Conservation (phyloP, 495 filamentous ascomycete genomes). For the Hypoxylon perforatum region DNA sequence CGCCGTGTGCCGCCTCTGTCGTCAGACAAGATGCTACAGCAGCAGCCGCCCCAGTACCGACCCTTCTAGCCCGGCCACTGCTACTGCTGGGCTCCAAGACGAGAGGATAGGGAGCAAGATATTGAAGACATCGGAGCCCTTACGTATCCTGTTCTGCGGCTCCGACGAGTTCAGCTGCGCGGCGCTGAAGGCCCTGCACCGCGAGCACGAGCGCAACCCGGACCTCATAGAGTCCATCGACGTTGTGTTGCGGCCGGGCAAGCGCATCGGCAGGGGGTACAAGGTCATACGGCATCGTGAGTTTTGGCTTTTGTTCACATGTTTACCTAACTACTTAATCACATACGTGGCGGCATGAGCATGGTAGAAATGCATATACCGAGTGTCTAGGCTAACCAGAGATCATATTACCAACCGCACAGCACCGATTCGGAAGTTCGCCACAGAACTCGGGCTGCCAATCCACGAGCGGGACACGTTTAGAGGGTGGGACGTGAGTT, state of each 20-base stretch:
- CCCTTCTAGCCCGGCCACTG: not conserved
- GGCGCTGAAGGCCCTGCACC: constrained; percentile 76
- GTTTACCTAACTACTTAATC: not conserved
- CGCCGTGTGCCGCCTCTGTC: not conserved
- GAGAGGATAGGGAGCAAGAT: not conserved
- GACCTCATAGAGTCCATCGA: constrained; percentile 81
- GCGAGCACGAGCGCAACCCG: constrained; percentile 64
- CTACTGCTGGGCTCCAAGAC: not conserved
- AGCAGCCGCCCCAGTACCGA: not conserved
- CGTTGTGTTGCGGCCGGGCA: constrained; percentile 84
- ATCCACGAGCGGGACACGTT: constrained; percentile 84
- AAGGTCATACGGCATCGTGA: constrained; percentile 77
- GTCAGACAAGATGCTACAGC: constrained; percentile 10
- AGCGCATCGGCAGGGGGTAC: constrained; percentile 76
- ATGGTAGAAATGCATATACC: constrained; percentile 2
- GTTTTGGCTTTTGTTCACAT: constrained; percentile 3
- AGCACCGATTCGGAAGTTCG: constrained; percentile 81
- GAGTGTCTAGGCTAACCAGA: constrained; percentile 13
- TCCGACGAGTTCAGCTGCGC: constrained; percentile 91
- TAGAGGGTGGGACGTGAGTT: constrained; percentile 77
- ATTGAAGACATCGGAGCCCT: constrained; percentile 60
- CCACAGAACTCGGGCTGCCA: constrained; percentile 68
- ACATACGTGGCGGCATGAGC: constrained; percentile 8
- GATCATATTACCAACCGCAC: constrained; percentile 7
- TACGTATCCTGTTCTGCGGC: constrained; percentile 95